A percentile compares a stretch with the other conserved stretches of the same genome.
Evolutionary conservation across 2,329 filamentous ascomycete species (phyloP).

Genomic region (Hypoxylon rubiginosum): DNA sequence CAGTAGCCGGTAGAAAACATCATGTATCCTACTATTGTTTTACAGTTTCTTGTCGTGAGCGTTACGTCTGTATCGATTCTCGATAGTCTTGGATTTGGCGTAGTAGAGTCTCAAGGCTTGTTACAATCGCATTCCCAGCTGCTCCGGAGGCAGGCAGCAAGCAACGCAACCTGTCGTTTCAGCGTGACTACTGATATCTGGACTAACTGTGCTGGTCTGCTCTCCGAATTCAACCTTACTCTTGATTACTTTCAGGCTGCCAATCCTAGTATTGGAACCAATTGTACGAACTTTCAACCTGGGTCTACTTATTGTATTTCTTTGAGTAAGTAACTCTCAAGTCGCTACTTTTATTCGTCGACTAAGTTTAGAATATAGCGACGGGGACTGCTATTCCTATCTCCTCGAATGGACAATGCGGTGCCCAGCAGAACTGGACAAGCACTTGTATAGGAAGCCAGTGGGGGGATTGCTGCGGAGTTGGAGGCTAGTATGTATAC

Average conservation of each 20-base stretch:
- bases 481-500: conserved; percentile 8
- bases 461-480: conserved; percentile 14
- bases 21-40: neutral
- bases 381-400: neutral
- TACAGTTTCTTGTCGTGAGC: neutral
- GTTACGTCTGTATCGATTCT: neutral
- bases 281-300: conserved; percentile 7
- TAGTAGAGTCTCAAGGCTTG: neutral
- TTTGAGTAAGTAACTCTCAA: neutral
- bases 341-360: neutral
- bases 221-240: conserved; percentile 7
- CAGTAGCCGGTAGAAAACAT: neutral
- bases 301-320: conserved; percentile 6
- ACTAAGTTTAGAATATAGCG: neutral
- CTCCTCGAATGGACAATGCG: conserved; percentile 5
- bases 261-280: conserved; percentile 4
- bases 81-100: neutral
- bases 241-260: neutral
- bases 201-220: conserved; percentile 9
- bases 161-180: conserved; percentile 5
- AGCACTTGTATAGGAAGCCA: conserved; percentile 17
- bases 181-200: conserved; percentile 5
- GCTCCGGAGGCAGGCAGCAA: neutral
- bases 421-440: conserved; percentile 16
- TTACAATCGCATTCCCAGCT: neutral